These are phyloP conservation scores for Psophocarpus tetragonolobus DNA, from an alignment of 306 rosid species.

Conservation along the genomic window DNA sequence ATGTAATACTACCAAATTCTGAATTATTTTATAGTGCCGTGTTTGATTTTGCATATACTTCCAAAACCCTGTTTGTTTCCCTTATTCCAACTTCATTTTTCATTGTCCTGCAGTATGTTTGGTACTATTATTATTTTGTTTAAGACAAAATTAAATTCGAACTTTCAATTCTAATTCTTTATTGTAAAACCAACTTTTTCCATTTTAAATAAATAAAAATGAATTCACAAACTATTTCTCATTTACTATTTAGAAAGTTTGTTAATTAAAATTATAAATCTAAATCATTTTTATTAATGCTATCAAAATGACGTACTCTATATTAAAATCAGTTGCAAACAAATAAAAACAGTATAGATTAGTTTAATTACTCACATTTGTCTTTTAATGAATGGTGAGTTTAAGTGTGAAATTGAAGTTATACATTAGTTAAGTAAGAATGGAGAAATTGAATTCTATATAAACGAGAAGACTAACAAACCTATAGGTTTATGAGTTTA, in stretches of 20 bases:
- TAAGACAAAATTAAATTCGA: background rate
- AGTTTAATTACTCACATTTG: background rate
- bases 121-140: background rate
- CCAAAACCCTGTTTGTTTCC: slow-evolving; percentile 4
- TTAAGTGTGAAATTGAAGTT: too few species aligned
- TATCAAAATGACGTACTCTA: background rate
- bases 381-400: too few species aligned
- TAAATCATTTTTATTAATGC: background rate
- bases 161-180: background rate
- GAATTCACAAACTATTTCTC: background rate
- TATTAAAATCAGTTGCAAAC: background rate
- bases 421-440: too few species aligned
- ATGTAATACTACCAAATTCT: slow-evolving; percentile 1
- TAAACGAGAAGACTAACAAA: too few species aligned
- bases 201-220: background rate
- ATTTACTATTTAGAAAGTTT: too few species aligned
- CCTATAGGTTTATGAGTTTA: too few species aligned
- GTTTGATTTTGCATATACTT: slow-evolving; percentile 20
- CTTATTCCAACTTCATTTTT: background rate
- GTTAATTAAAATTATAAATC: background rate
- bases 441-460: too few species aligned
- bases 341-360: background rate
- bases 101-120: background rate
- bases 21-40: background rate
- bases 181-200: background rate